phyloP scores from a whole-genome alignment of 2,329 filamentous ascomycete genomes.

The Madurella mycetomatis region DNA sequence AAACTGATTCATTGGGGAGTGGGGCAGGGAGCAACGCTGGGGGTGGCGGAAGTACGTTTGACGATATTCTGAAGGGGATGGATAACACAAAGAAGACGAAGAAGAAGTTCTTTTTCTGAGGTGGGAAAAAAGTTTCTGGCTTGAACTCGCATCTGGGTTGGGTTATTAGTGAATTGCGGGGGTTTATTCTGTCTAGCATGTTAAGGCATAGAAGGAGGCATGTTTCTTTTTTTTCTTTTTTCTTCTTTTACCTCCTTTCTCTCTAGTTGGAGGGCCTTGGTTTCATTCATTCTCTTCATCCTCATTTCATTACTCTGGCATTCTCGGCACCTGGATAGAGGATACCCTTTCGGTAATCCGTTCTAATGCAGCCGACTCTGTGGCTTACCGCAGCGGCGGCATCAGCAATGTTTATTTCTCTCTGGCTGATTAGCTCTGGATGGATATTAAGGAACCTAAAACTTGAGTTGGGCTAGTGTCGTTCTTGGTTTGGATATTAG shows the following conservation, averaged over 20 bases:
- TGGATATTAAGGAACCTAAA: too few relatives aligned
- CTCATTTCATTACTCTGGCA: not conserved
- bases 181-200: too few relatives aligned
- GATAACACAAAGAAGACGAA: constrained; percentile 29
- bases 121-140: not conserved
- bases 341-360: constrained; percentile 15
- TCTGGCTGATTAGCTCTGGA: too few relatives aligned
- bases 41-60: constrained; percentile 31
- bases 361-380: not conserved
- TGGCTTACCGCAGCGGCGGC: too few relatives aligned
- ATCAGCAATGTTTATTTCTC: too few relatives aligned
- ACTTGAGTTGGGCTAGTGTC: too few relatives aligned
- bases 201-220: not conserved
- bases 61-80: constrained; percentile 36
- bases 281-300: not conserved
- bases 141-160: too few relatives aligned
- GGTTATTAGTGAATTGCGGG: too few relatives aligned
- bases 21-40: not conserved
- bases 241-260: not conserved
- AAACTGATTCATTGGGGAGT: not conserved
- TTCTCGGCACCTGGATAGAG: constrained; percentile 15
- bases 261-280: constrained; percentile 1
- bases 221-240: constrained; percentile 19
- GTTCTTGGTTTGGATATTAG: too few relatives aligned
- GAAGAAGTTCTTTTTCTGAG: constrained; percentile 28